Conservation (phyloP, 1,284 basidiomycete species). For the Grifola frondosa region DNA sequence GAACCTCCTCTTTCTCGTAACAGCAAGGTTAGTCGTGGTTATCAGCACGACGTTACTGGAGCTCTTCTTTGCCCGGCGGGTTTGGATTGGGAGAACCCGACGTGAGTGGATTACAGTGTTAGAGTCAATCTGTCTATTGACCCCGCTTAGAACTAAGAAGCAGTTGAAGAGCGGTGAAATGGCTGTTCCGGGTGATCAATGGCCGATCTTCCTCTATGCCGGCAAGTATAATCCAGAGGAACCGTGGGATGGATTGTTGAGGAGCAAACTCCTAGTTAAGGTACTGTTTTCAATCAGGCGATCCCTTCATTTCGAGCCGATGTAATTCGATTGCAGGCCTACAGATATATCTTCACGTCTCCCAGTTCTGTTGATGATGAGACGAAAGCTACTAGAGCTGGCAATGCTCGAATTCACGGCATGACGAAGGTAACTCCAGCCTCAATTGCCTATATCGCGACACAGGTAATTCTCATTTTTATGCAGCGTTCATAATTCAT, state of each 20-base stretch:
- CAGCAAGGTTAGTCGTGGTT: conserved; percentile 7
- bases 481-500: too few relatives aligned
- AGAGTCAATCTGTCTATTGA: too few relatives aligned
- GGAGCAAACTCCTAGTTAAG: conserved; percentile 6
- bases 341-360: too few relatives aligned
- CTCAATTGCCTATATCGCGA: conserved; percentile 17
- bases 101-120: too few relatives aligned
- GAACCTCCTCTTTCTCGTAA: conserved; percentile 10
- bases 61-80: conserved; percentile 11
- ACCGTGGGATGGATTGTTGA: conserved; percentile 13
- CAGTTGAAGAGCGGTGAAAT: conserved; percentile 4
- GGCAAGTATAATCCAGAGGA: conserved; percentile 8
- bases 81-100: conserved; percentile 7
- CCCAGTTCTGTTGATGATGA: conserved; percentile 18
- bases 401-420: conserved; percentile 15
- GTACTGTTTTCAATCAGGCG: conserved; percentile 8
- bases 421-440: conserved; percentile 9
- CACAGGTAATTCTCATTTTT: conserved; percentile 8
- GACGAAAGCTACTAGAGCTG: conserved; percentile 14
- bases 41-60: conserved; percentile 8
- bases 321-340: too few relatives aligned
- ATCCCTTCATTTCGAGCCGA: too few relatives aligned
- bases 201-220: conserved; percentile 11
- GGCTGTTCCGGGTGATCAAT: conserved; percentile 8
- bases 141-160: conserved; percentile 1